Evolutionary conservation across 306 rosid species (phyloP).

Genomic region (Rubus parviflorus): DNA sequence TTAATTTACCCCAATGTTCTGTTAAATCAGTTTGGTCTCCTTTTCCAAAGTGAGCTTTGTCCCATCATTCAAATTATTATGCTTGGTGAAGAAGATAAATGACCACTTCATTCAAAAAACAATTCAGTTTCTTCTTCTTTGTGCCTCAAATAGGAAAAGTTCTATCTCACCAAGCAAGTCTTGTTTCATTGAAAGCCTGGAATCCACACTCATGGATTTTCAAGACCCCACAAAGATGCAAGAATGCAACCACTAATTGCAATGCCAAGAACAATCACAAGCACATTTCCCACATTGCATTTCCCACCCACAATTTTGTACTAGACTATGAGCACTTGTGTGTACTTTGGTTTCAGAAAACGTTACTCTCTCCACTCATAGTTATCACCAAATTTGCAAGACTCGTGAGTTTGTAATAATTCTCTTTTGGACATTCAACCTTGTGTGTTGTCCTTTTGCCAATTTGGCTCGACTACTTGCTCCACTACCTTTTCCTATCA

Average conservation of each 20-base stretch:
- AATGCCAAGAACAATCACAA: not conserved
- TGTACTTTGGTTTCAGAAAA: slow-evolving; percentile 5
- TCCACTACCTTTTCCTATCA: slow-evolving; percentile 25
- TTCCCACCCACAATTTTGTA: slow-evolving; percentile 17
- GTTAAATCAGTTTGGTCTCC: not conserved
- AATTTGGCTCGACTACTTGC: not conserved
- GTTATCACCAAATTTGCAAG: not conserved
- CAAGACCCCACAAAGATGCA: not conserved
- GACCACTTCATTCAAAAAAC: not conserved
- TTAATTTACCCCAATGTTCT: not conserved
- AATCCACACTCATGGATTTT: not conserved
- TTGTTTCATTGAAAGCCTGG: not conserved
- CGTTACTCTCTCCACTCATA: slow-evolving; percentile 12
- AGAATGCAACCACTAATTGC: not conserved
- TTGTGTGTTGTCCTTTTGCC: slow-evolving; percentile 14
- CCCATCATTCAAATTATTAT: not conserved
- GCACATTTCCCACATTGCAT: slow-evolving; percentile 24
- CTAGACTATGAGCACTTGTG: slow-evolving; percentile 22
- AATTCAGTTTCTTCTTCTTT: not conserved
- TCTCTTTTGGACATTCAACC: slow-evolving; percentile 21
- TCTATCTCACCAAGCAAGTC: not conserved
- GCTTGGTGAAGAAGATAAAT: not conserved
- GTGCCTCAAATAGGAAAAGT: not conserved
- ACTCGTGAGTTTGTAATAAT: slow-evolving; percentile 23
- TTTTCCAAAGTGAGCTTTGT: not conserved